Conservation (phyloP, 2,329 filamentous ascomycete species). For the Thielaviopsis cerberus region DNA sequence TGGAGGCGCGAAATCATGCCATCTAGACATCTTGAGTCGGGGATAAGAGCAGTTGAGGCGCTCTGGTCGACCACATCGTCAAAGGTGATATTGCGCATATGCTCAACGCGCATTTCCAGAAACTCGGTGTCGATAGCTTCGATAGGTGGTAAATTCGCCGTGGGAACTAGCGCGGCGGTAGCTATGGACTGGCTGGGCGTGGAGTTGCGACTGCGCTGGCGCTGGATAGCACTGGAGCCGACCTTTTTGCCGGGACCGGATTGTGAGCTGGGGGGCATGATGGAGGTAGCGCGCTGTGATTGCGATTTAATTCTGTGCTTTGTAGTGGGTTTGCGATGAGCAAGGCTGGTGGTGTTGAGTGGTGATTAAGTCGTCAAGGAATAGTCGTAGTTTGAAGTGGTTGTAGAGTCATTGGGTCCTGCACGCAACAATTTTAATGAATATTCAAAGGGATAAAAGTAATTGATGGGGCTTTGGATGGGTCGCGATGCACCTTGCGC, state of each 20-base stretch:
- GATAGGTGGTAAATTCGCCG: conserved; percentile 34
- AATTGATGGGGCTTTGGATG: neutral
- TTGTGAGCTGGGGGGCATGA: conserved; percentile 40
- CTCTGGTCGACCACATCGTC: conserved; percentile 52
- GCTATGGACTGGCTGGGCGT: conserved; percentile 40
- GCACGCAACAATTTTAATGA: no score
- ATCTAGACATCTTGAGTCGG: conserved; percentile 44
- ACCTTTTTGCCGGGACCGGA: conserved; percentile 50
- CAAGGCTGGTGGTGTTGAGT: conserved; percentile 1
- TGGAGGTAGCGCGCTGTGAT: conserved; percentile 11
- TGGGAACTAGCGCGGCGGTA: conserved; percentile 18
- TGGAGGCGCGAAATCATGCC: conserved; percentile 45
- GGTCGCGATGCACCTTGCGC: neutral
- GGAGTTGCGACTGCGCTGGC: conserved; percentile 58
- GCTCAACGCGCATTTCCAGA: conserved; percentile 43
- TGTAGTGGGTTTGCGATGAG: no score
- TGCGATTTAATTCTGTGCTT: neutral
- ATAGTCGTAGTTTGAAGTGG: no score
- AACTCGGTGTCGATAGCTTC: conserved; percentile 43
- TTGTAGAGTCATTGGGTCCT: no score
- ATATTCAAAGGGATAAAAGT: neutral
- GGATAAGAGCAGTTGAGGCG: conserved; percentile 37
- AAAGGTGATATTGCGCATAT: conserved; percentile 40
- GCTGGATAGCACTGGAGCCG: conserved; percentile 38
- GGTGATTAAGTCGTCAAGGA: no score